Base-by-base conservation (phyloP, 306 rosid species). In the Gastrolobium bilobum region DNA sequence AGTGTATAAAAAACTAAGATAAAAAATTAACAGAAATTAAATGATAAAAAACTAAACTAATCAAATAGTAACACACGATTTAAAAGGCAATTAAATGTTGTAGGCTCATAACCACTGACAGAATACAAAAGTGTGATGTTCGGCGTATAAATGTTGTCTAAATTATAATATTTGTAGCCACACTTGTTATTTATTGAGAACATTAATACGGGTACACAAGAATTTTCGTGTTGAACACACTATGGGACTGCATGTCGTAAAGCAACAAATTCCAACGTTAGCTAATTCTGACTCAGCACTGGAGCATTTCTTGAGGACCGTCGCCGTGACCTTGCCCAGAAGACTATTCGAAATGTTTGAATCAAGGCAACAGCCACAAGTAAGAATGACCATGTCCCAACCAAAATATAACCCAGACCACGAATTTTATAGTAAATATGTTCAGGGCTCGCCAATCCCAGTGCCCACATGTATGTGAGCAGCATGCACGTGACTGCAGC, bases 301-400 rank as follows among this genome's bases (percentile, higher is more conserved):
- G 48, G 14, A 46, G 34, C 35, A 13, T 7, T 60, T 54, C 6
- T 42, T 7, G 75, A 69, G n/a, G 63, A n/a, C 40, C 2, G 64
- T 53, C 42, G 26, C 5, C 65, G 29, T 31, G 79, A 77, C 47
- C 54, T 71, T 1, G 53, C 5, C 90, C 88, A 84, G 8, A 40
- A 14, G 14, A 84, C 10, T 2, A 76, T 43, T 10, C 77, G 74
- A 7, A 35, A 10, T n/a, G 35, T 7, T 38, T 79, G 88, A 33
- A 79, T 29, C 30, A 61, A 14, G 3, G 6, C 37, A 10, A 77
- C 60, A 10, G 35, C 1, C 0, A 3, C 0, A 14, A 77, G 59
- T 1, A 83, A 15, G 4, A 50, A 2, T 52, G 3, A 4, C 87
- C 85, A 80, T 15, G 31, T 39, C 7, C 26, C 58, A 30, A 50